Base-by-base conservation (phyloP, 164 flowering plant species). In the Tinospora cordifolia region DNA sequence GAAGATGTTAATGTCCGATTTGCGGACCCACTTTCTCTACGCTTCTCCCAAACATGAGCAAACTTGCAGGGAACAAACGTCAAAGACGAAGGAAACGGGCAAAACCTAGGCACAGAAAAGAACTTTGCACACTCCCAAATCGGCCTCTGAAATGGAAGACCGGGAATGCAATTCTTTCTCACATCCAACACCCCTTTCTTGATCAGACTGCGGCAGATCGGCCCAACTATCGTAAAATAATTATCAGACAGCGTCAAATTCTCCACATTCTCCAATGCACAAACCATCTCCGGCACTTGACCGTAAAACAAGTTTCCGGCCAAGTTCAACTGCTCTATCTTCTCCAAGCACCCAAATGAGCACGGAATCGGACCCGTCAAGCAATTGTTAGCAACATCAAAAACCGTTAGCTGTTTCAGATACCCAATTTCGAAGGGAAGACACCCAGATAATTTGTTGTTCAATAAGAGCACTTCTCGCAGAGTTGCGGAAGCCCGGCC, bases 401-500 rank as follows among this genome's bases (percentile, higher is more conserved):
- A 84, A 12, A 85, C 82, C 0, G 72, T 75, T 6, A 81, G 54
- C 12, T 73, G 12, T n/a, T 49, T 62, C 67, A 88, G 70, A 26
- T 65, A 57, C 21, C 92, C 92, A 10, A 88, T 83, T 67, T 88
- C 87, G 62, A 72, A 80, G 0, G 92, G 92, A 7, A 88, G 72
- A 62, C 89, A 85, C 65, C 89, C 88, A 0, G 84, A 59, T 7
- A 88, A 73, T 27, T 25, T 13, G 81, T 86, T 86, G 73, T 77
- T 75, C 58, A 88, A 64, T 69, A 88, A 73, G 7, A 88, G 81
- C 0, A 84, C 75, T 58, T 88, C 90, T 0, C 54, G 36, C n/a
- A 88, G 67, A 0, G 77, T 77, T 0, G 54, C 8, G 2, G 67
- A 36, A 22, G 83, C 77, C 40, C 49, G 26, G 17, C 84, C 82